Base-by-base conservation (phyloP, 2,329 filamentous ascomycete species). In the Verticillium tricorpus region DNA sequence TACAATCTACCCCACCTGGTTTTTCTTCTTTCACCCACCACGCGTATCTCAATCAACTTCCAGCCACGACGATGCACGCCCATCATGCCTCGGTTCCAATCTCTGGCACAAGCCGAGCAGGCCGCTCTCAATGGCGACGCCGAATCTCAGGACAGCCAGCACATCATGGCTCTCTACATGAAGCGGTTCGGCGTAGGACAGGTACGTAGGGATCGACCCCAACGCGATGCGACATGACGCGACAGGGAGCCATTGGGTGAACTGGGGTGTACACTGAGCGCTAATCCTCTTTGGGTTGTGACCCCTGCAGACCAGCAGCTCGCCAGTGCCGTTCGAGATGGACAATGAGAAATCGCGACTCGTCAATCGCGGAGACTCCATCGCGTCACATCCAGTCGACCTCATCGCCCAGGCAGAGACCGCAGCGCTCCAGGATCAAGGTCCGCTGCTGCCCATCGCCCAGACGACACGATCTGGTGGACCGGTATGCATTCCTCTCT, bases 91-190 rank as follows among this genome's bases (percentile, higher is more conserved):
- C 65, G 65, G 22, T 63, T 67, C 37, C 62, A 66, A 60, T 71
- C 67, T 66, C 66, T 74, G 39, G 62, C 57, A 56, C 65, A 70
- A 57, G 72, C 71, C 5, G 72, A 71, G 22, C 65, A 67, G 14
- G 67, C 62, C 62, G 70, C 65, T 3, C 56, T 71, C 8, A 66
- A 72, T 5, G 75, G 72, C 59, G 69, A 63, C 61, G 69, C 72
- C 63, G 77, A 78, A 60, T 75, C 77, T 8, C 78, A 80, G 65
- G 78, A 81, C 67, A 81, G 76, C 70, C 78, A 80, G 69, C 69
- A 71, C 31, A 69, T 81, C 31, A 65, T 78, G 2, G 72, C 76
- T 39, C 71, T 71, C 61, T 72, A 78, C 65, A 74, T 73, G 64
- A 70, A 68, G 22, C 70, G 76, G 62, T 75, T 78, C 62, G 77